phyloP scores from a whole-genome alignment of 768 basidiomycete species.

The Saitozyma podzolica region DNA sequence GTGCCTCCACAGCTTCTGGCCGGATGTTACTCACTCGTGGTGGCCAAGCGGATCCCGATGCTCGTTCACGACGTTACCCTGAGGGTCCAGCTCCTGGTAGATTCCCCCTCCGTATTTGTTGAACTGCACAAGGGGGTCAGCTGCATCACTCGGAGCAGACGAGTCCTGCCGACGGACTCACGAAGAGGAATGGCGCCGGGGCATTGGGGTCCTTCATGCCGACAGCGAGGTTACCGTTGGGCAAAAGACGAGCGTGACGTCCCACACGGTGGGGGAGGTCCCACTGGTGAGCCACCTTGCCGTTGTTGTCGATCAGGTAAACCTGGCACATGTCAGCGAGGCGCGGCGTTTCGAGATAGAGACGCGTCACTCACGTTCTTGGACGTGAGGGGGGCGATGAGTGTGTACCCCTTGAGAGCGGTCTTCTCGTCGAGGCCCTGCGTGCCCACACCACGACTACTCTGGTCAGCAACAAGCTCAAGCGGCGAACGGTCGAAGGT shows the following conservation, averaged over 20 bases:
- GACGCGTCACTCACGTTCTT: slow-evolving; percentile 7
- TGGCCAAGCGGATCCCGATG: slow-evolving; percentile 22
- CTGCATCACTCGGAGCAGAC: background rate
- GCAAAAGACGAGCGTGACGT: slow-evolving; percentile 16
- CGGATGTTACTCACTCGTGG: slow-evolving; percentile 17
- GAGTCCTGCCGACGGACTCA: slow-evolving; percentile 5
- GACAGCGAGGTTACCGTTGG: slow-evolving; percentile 20
- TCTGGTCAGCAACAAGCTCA: background rate
- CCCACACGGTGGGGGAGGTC: slow-evolving; percentile 20
- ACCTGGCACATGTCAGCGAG: background rate
- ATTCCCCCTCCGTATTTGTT: slow-evolving; percentile 26
- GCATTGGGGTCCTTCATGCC: slow-evolving; percentile 26
- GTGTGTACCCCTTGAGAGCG: slow-evolving; percentile 19
- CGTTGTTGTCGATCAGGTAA: slow-evolving; percentile 19
- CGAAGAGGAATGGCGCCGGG: slow-evolving; percentile 20
- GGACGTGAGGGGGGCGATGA: slow-evolving; percentile 20
- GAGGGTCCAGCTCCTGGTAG: slow-evolving; percentile 19
- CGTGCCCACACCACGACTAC: slow-evolving; percentile 19
- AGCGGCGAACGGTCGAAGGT: no score
- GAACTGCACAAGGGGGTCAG: slow-evolving; percentile 10
- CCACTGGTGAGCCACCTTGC: slow-evolving; percentile 16
- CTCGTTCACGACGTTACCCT: slow-evolving; percentile 20
- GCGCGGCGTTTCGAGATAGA: background rate
- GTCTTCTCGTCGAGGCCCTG: slow-evolving; percentile 16
- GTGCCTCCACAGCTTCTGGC: background rate